These are phyloP conservation scores for Withania somnifera DNA, from an alignment of 305 asterid genomes.

Conservation along the genomic window DNA sequence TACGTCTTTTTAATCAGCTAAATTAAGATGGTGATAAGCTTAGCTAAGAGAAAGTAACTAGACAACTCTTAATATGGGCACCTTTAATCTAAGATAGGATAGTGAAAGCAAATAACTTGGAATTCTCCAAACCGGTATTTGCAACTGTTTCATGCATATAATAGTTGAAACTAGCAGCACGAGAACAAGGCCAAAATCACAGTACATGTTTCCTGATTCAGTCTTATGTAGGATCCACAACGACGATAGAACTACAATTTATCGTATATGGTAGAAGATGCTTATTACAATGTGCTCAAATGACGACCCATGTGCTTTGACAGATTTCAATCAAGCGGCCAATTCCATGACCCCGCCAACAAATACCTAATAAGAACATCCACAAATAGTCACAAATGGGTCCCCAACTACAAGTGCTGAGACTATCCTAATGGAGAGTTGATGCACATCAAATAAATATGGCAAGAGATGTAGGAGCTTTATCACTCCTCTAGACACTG, in stretches of 20 bases:
- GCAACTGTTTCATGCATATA: background rate
- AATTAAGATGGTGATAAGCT: background rate
- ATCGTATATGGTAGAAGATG: background rate
- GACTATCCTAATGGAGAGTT: background rate
- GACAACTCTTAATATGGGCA: background rate
- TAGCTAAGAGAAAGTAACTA: background rate
- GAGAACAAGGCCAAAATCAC: background rate
- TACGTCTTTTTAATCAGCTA: background rate
- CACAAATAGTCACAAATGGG: background rate
- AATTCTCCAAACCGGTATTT: background rate
- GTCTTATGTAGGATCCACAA: background rate
- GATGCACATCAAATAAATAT: background rate
- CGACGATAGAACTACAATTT: background rate
- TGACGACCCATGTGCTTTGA: conserved; percentile 6
- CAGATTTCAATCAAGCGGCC: background rate
- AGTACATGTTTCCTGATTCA: background rate
- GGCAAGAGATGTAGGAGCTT: background rate
- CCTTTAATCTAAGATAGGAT: background rate
- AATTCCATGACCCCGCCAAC: background rate
- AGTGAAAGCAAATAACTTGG: background rate
- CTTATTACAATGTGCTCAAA: background rate
- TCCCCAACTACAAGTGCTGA: background rate
- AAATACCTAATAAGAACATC: conserved; percentile 2
- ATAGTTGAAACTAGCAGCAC: background rate
- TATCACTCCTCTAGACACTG: background rate